phyloP scores from a whole-genome alignment of 2,329 filamentous ascomycete species.

The Pseudogymnoascus sp. region DNA sequence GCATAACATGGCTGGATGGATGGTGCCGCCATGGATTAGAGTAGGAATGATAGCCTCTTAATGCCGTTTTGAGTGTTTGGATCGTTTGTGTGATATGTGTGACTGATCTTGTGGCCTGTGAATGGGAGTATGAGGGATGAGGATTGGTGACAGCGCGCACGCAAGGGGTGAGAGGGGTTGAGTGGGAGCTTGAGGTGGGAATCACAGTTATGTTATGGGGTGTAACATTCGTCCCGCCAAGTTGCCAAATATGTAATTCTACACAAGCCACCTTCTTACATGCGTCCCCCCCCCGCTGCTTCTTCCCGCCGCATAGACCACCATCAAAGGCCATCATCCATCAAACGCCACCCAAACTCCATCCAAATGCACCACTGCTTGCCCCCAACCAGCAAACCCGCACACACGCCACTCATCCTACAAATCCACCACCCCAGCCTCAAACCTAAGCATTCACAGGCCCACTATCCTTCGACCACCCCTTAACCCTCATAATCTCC shows the following conservation, averaged over 20 bases:
- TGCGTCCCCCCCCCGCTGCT: background rate
- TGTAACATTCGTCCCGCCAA: background rate
- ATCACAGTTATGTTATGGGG: background rate
- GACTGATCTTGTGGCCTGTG: background rate
- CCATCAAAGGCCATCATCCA: background rate
- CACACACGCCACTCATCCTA: background rate
- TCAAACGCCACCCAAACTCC: background rate
- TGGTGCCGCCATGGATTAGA: background rate
- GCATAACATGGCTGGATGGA: background rate
- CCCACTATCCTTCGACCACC: constrained; percentile 69
- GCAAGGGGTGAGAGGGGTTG: background rate
- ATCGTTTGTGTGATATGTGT: background rate
- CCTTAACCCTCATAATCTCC: constrained; percentile 74
- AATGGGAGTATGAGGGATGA: too few relatives aligned
- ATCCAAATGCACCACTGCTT: background rate
- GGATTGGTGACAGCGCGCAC: too few relatives aligned
- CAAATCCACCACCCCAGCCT: background rate
- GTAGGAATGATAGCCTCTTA: background rate
- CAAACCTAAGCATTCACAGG: constrained; percentile 30
- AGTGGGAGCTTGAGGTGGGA: background rate
- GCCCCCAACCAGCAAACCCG: background rate
- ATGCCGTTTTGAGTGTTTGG: background rate
- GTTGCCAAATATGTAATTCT: background rate
- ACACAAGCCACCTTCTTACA: background rate
- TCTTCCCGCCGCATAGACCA: background rate